Evolutionary conservation across 164 flowering plant species (phyloP), one percentile per base, ranked within the genome.

Genomic region (Tetracentron sinense): DNA sequence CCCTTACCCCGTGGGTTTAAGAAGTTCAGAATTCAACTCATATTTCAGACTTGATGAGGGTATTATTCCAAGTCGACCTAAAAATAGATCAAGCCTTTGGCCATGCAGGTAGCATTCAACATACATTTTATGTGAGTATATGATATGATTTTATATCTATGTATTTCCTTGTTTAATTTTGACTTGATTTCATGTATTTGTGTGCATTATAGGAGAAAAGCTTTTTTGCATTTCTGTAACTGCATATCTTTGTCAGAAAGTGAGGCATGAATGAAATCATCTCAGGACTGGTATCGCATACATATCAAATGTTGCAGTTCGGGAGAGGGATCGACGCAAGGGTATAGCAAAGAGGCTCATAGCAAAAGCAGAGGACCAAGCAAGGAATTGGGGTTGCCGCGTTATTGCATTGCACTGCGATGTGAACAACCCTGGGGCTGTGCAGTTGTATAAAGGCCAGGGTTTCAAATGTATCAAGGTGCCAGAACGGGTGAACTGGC

Each of bases 401-500:
- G 81, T 97, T 50, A 75, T 93, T 54, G 96, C 97, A 47, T 75
- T 93, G 68, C 98, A 93, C 67, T 87, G 96, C 54, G 98, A 90
- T 47, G 55, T 75, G 38, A 83, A 68, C 71, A 90, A 93, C 54
- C 84, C 84, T 0, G 92, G 84, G 17, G 98, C 98, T 3, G 72
- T 75, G 30, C 79, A 72, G 26, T 71, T 90, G 71, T 93, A 93
- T 72, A 69, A 67, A 73, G 81, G 85, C 51, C 92, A 83, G 67
- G 97, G 96, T 50, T 93, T 87, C 74, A 93, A 71, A 72, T 70
- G 81, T 47, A 75, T 93, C 64, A 84, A 81, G 68, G 85, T 93
- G n/a, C 98, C 98, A 0, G 84, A 82, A 62, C 81, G 83, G 52
- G 97, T 97, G 23, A 87, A 82, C 6, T 93, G 98, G 98, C 98